phyloP scores from a whole-genome alignment of 306 rosid species.

The Morella rubra region DNA sequence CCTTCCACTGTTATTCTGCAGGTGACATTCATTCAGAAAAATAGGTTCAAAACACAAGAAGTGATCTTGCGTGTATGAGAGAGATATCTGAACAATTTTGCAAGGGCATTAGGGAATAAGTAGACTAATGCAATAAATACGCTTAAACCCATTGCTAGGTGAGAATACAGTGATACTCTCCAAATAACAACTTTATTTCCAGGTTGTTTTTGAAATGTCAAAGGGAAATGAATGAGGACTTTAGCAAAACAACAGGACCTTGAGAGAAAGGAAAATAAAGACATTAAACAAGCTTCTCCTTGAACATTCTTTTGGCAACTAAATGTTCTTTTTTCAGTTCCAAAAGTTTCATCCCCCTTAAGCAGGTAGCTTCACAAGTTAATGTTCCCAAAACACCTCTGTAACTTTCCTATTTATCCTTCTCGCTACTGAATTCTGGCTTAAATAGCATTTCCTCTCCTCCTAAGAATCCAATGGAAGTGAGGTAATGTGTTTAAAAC shows the following conservation, averaged over 20 bases:
- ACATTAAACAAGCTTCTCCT: background rate
- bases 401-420: background rate
- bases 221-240: background rate
- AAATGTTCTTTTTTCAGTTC: background rate
- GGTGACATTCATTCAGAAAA: slow-evolving; percentile 8
- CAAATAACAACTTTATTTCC: background rate
- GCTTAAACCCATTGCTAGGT: background rate
- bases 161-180: background rate
- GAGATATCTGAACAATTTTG: slow-evolving; percentile 8
- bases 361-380: background rate
- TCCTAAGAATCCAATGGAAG: background rate
- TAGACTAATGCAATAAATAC: background rate
- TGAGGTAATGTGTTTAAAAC: background rate
- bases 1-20: slow-evolving; percentile 69
- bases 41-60: slow-evolving; percentile 17
- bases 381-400: background rate
- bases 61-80: slow-evolving; percentile 16
- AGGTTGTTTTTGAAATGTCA: background rate
- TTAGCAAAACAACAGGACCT: background rate
- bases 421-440: background rate
- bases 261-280: background rate
- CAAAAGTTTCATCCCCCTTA: background rate
- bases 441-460: background rate
- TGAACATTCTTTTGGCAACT: background rate
- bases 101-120: background rate